Evolutionary conservation across 129 eudicot species (phyloP).

Genomic region (Oenanthe sinensis): DNA sequence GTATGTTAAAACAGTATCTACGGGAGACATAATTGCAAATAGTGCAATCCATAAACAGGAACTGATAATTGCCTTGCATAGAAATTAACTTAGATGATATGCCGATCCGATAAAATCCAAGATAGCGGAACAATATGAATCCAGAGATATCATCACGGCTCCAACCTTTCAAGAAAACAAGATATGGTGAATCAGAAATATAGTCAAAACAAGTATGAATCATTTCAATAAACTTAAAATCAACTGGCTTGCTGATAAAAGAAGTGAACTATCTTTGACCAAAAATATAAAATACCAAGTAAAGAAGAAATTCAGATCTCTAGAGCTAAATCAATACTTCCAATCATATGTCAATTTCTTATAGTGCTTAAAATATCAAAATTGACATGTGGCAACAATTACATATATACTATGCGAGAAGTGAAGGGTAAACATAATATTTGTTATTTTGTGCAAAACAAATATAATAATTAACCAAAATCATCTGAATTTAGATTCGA

Average conservation of each 20-base stretch:
- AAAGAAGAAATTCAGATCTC: not conserved
- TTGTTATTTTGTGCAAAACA: not conserved
- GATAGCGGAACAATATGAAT: not conserved
- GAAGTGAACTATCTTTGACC: not conserved
- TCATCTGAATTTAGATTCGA: not conserved
- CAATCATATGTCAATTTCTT: not conserved
- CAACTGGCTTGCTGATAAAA: not conserved
- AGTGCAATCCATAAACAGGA: conserved; percentile 21
- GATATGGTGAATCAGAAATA: not conserved
- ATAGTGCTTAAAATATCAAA: not conserved
- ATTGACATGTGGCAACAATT: not conserved
- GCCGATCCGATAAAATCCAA: conserved; percentile 11
- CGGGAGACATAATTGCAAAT: conserved; percentile 10
- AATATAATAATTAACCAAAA: not conserved
- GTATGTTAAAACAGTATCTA: conserved; percentile 14
- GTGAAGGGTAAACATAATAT: not conserved
- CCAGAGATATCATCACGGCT: not conserved
- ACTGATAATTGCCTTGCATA: conserved; percentile 16
- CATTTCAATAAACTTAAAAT: not conserved
- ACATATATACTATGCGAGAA: not conserved
- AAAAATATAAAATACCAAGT: not conserved
- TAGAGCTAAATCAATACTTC: not conserved
- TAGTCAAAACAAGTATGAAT: not conserved
- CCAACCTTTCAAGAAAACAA: not conserved
- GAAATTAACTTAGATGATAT: conserved; percentile 16